A percentile compares a stretch with the other conserved stretches of the same genome.
Conservation (phyloP, 2,329 filamentous ascomycete species). For the Aspergillus pseudoviridinutans region DNA sequence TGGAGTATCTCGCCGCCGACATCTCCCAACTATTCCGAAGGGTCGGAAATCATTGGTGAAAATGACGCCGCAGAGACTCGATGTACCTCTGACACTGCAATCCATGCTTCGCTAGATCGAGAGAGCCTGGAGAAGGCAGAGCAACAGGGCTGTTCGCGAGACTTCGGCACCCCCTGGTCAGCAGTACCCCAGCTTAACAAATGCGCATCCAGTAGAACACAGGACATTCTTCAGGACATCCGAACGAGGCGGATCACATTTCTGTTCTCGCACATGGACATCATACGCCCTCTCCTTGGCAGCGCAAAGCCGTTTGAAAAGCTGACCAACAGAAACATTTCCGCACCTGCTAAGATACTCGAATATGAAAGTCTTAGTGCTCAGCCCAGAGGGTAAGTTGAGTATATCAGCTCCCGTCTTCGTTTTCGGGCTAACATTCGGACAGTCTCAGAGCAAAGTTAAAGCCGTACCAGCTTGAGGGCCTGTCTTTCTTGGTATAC, state of each 20-base stretch:
- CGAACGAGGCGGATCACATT: neutral
- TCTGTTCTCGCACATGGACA: neutral
- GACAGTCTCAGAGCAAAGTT: slow-evolving; percentile 46
- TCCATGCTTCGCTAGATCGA: neutral
- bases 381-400: slow-evolving; percentile 4
- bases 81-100: neutral
- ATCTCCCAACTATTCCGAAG: neutral
- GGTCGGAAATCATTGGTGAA: neutral
- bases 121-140: neutral
- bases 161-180: neutral
- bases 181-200: neutral
- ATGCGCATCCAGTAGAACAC: neutral
- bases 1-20: neutral
- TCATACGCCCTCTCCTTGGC: slow-evolving; percentile 2
- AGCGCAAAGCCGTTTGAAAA: neutral
- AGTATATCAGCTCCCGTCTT: neutral
- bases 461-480: slow-evolving; percentile 51
- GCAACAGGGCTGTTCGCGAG: neutral
- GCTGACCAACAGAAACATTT: neutral
- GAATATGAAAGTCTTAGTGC: neutral
- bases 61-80: neutral
- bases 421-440: neutral
- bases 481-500: slow-evolving; percentile 48
- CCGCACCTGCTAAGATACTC: neutral
- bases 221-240: neutral